Evolutionary conservation across 169 alveolate species (phyloP), one percentile per base, ranked within the genome.

Genomic region (Eimeria acervulina): DNA sequence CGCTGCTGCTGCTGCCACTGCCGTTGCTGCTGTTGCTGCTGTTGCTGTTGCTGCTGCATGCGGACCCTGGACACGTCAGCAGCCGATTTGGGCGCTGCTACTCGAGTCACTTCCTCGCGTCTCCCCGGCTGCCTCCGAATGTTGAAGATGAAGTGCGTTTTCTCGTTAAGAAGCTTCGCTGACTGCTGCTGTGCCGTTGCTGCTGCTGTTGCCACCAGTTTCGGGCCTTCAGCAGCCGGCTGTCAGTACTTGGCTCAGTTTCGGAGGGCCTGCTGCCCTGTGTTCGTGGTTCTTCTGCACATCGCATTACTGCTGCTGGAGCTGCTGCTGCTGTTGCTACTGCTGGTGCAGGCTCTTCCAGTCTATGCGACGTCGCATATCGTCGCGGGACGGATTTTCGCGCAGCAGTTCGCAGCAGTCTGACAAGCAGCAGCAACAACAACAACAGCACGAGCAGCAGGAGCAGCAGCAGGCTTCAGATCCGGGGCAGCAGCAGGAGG

Each of bases 341-440:
- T 36, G 87, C 26, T 15, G 7, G 28, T 76, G 38, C 87, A 76
- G 87, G 52, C 59, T 76, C 33, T 76, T 76, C 33, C 87, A 76
- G 87, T 76, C 87, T 12, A 76, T 76, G 87, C 87, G 87, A 12
- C 87, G 87, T 17, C 87, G 87, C 33, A 76, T 76, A 23, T 76
- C 87, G 33, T 76, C 87, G 87, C 28, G 87, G 87, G 87, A 76
- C 19, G 44, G 87, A 15, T 76, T 76, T 44, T 76, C 87, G 38
- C 87, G 87, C 87, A 76, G 87, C 87, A 38, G 87, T 44, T 76
- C 87, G n/a, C 87, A 76, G 52, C 87, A 76, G 61, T 76, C 87
- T 23, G 87, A 76, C 31, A 76, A 76, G 52, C 87, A 76, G 87
- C 87, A 28, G 87, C 87, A 76, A 61, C 87, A 76, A n/a, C 87